Conservation (phyloP, 1,139 yeast species). For the Yamadazyma mexicana region DNA sequence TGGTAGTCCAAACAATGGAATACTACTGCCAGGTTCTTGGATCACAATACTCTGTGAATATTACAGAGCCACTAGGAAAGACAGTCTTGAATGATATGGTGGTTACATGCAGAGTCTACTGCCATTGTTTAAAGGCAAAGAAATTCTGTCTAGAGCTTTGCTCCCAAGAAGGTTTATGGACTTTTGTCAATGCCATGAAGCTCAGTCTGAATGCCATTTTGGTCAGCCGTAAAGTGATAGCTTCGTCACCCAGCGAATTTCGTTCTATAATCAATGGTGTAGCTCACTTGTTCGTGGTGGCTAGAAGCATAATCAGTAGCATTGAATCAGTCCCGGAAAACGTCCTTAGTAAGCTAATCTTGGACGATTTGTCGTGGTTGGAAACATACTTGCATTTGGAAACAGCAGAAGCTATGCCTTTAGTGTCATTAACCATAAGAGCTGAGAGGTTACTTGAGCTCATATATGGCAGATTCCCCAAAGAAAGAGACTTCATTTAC, state of each 20-base stretch:
- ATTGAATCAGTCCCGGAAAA: not conserved
- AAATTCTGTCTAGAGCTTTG: not conserved
- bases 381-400: not conserved
- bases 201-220: not conserved
- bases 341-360: not conserved
- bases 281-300: not conserved
- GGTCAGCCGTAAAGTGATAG: not conserved
- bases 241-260: not conserved
- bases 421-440: not conserved
- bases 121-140: not conserved
- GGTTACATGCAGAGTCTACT: not conserved
- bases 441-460: not conserved
- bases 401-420: not conserved
- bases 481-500: slow-evolving; percentile 4
- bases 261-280: not conserved
- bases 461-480: slow-evolving; percentile 3
- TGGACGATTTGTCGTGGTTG: not conserved
- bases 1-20: too few species aligned
- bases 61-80: too few species aligned
- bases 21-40: too few species aligned
- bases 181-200: not conserved
- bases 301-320: not conserved
- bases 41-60: too few species aligned
- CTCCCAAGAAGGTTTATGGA: slow-evolving; percentile 1
- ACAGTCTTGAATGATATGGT: not conserved